Base-by-base conservation (phyloP, 345 rosid species). In the Murraya koenigii region DNA sequence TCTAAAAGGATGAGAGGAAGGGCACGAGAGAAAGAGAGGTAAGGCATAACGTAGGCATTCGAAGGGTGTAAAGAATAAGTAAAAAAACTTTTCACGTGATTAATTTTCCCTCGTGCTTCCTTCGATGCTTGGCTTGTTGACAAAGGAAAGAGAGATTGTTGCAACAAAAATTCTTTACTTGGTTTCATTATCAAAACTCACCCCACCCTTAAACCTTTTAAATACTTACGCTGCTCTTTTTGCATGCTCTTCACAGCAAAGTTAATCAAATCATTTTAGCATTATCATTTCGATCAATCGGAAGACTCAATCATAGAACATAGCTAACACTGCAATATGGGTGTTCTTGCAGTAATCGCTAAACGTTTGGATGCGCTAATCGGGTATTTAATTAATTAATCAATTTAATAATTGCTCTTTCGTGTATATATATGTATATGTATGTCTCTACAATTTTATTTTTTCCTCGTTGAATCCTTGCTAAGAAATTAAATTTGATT, bases 351-450 rank as follows among this genome's bases (percentile, higher is more conserved):
- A 56, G 87, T 69, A 26, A 71, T 89, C 35, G 93, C 90, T 22
- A 89, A 87, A 81, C 89, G 80, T 72, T 81, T 93, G 81, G 93
- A 93, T 78, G 81, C 94, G 17, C 72, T 93, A 3, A 66, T 90
- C 74, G 97, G 97, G 97, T 91, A 81, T 0, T 78, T 72, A 44
- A 44, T 44, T 44, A 44, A 11, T 41, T 41, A 44, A 41, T 41
- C 11, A 3, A 13, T 44, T 44, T 44, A 44, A 11, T 44, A 44
- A 44, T 44, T 44, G 4, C 49, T 44, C 49, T 44, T 13, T 0
- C n/a, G n/a, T n/a, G n/a, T n/a, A n/a, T 11, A 44, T 44, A 11
- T 44, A 13, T 11, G 47, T 11, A 41, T 41, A 11, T 11, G 10
- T 13, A 13, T 44, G 17, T 11, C 49, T 41, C 49, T 44, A 44